Evolutionary conservation across 768 basidiomycete genomes (phyloP).

Genomic region (Naganishia kalamii): DNA sequence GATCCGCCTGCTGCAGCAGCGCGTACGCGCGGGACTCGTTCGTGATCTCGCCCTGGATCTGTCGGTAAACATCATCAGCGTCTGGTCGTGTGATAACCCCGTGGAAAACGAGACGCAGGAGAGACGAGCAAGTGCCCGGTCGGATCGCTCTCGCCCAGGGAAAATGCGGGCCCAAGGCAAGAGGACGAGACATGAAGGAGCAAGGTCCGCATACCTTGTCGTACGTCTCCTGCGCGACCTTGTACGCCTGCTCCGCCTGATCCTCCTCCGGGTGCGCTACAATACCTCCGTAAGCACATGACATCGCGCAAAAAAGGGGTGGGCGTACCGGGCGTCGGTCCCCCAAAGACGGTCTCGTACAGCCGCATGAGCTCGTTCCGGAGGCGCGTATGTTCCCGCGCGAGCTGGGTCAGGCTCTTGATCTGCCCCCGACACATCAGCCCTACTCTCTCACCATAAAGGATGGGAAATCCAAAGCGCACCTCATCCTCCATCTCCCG

Average conservation of each 20-base stretch:
- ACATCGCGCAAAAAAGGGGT: background rate
- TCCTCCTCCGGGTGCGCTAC: conserved; percentile 21
- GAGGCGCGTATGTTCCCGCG: conserved; percentile 17
- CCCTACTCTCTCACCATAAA: too few relatives aligned
- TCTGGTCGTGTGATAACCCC: too few relatives aligned
- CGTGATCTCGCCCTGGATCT: conserved; percentile 21
- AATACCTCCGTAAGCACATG: background rate
- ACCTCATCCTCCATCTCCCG: conserved; percentile 21
- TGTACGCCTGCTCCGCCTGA: conserved; percentile 21
- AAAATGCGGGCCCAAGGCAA: too few relatives aligned
- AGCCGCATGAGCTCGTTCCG: conserved; percentile 12
- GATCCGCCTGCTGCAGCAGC: conserved; percentile 19
- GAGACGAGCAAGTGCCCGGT: too few relatives aligned
- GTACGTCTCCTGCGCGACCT: conserved; percentile 9
- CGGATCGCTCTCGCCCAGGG: too few relatives aligned
- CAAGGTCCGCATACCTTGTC: conserved; percentile 4
- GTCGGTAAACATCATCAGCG: background rate
- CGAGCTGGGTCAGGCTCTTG: conserved; percentile 13
- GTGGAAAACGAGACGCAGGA: too few relatives aligned
- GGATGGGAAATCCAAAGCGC: background rate
- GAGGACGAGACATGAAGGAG: background rate
- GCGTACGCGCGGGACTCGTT: conserved; percentile 19
- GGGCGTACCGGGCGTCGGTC: conserved; percentile 14
- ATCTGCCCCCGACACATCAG: background rate
- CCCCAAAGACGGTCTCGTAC: conserved; percentile 18